Conservation (phyloP, 2,329 filamentous ascomycete species). For the Penicillium sp. region DNA sequence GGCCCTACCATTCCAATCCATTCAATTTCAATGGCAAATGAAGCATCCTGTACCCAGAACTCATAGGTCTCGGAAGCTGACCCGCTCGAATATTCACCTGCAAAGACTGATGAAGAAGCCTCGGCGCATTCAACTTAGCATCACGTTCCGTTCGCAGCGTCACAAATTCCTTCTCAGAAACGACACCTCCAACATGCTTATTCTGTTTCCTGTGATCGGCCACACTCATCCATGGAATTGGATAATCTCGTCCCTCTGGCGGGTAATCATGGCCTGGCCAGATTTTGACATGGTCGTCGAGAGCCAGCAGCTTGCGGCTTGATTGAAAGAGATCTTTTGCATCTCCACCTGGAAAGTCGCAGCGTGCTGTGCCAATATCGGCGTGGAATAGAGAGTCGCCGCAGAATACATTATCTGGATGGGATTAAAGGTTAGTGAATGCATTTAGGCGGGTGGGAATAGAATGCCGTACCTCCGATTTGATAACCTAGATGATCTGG, state of each 20-base stretch:
- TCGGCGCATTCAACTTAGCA: constrained; percentile 44
- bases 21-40: constrained; percentile 32
- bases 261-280: constrained; percentile 60
- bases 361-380: constrained; percentile 55
- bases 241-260: constrained; percentile 31
- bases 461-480: constrained; percentile 45
- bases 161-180: constrained; percentile 48
- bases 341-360: constrained; percentile 57
- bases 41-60: constrained; percentile 28
- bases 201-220: constrained; percentile 49
- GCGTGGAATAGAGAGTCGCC: constrained; percentile 56
- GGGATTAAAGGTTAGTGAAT: neutral
- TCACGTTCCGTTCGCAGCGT: constrained; percentile 48
- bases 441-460: neutral
- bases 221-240: constrained; percentile 48
- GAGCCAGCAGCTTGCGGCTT: constrained; percentile 42
- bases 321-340: constrained; percentile 48
- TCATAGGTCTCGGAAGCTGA: constrained; percentile 37
- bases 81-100: constrained; percentile 57
- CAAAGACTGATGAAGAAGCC: constrained; percentile 52
- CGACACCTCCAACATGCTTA: constrained; percentile 49
- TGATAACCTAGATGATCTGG: constrained; percentile 63
- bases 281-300: constrained; percentile 49
- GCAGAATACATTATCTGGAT: constrained; percentile 51
- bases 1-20: constrained; percentile 21